phyloP scores from a whole-genome alignment of 305 asterid genomes.

The Petunia hybrid region DNA sequence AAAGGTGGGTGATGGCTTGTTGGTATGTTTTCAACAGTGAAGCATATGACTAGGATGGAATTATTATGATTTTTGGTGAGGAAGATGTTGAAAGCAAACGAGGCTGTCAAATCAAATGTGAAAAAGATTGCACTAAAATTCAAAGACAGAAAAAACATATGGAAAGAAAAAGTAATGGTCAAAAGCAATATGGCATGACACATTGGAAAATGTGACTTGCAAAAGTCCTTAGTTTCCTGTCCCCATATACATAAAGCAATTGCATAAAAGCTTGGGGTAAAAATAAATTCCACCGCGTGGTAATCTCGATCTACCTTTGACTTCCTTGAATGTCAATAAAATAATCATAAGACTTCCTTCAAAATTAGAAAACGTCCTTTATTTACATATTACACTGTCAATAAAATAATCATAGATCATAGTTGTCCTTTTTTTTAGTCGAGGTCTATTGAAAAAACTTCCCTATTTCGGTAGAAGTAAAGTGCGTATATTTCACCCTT shows the following conservation, averaged over 20 bases:
- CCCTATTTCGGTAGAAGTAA: too few species aligned
- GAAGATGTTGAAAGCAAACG: background rate
- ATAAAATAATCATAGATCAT: too few species aligned
- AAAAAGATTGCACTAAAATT: constrained; percentile 6
- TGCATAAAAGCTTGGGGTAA: background rate
- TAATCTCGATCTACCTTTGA: background rate
- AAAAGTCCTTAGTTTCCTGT: background rate
- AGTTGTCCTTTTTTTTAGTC: too few species aligned
- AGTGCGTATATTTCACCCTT: too few species aligned
- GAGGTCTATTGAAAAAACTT: too few species aligned
- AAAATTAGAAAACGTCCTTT: background rate
- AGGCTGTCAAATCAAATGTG: constrained; percentile 24
- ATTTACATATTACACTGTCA: background rate
- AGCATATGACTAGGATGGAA: background rate
- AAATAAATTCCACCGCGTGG: background rate
- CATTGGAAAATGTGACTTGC: constrained; percentile 23
- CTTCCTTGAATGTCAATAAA: background rate
- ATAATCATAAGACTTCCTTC: background rate
- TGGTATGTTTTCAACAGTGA: background rate
- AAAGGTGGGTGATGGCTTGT: background rate
- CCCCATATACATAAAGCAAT: background rate
- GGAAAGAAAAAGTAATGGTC: background rate
- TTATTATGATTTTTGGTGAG: background rate
- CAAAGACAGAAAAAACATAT: background rate
- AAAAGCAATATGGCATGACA: constrained; percentile 14